A percentile compares a stretch with the other conserved stretches of the same genome.
These are phyloP conservation scores for Aureobasidium sp. DNA, from an alignment of 2,329 filamentous ascomycete species.

Conservation along the genomic window DNA sequence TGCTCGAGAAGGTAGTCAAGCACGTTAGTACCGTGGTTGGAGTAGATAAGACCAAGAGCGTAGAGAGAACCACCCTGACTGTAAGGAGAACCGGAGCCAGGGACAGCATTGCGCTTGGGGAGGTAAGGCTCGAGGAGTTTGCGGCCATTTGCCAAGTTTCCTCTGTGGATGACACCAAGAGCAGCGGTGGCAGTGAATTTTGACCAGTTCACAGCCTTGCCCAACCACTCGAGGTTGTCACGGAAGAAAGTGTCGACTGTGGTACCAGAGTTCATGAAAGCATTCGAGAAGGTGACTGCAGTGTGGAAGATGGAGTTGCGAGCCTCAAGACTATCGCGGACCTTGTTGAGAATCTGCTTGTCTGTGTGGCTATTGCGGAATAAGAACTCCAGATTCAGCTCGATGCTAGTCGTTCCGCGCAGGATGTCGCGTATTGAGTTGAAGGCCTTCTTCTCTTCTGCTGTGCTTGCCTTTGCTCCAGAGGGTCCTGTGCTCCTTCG, in stretches of 20 bases:
- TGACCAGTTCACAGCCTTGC: constrained; percentile 98
- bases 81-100: constrained; percentile 72
- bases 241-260: constrained; percentile 98
- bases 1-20: constrained; percentile 70
- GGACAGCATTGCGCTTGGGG: constrained; percentile 66
- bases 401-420: constrained; percentile 86
- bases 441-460: constrained; percentile 49
- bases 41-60: constrained; percentile 91
- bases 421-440: constrained; percentile 57
- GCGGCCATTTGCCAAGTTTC: constrained; percentile 86
- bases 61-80: constrained; percentile 95
- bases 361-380: constrained; percentile 95
- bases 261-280: constrained; percentile 98
- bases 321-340: constrained; percentile 89
- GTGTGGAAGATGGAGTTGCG: constrained; percentile 98
- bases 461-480: constrained; percentile 28
- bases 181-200: constrained; percentile 98
- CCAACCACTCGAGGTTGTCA: constrained; percentile 94
- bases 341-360: constrained; percentile 86
- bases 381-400: constrained; percentile 91
- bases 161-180: constrained; percentile 90
- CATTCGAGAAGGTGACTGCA: constrained; percentile 93
- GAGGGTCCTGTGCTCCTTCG: constrained; percentile 45
- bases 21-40: constrained; percentile 91
- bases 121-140: constrained; percentile 94